phyloP scores from a whole-genome alignment of 805 yeast species.

The Candida orba region DNA sequence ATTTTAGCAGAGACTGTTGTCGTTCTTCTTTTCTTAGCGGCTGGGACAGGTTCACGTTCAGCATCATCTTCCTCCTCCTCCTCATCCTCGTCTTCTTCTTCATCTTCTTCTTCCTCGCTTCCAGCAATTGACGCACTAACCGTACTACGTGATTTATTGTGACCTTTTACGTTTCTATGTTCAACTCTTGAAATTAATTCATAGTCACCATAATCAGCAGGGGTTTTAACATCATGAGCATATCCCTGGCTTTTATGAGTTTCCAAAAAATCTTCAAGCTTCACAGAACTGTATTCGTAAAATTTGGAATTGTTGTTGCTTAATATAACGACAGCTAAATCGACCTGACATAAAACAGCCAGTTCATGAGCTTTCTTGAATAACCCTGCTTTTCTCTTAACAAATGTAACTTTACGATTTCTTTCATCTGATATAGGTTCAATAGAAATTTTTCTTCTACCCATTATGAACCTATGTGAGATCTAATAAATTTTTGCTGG shows the following conservation, averaged over 20 bases:
- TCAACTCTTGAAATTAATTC: conserved; percentile 28
- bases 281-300: conserved; percentile 76
- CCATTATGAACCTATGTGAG: conserved; percentile 49
- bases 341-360: conserved; percentile 87
- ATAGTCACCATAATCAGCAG: conserved; percentile 61
- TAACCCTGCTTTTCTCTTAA: conserved; percentile 89
- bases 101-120: conserved; percentile 13
- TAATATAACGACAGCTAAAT: conserved; percentile 80
- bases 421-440: conserved; percentile 88
- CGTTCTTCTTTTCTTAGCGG: conserved; percentile 4
- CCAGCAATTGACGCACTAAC: neutral
- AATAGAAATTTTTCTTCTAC: conserved; percentile 92
- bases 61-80: conserved; percentile 9
- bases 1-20: neutral
- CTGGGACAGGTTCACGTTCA: conserved; percentile 4
- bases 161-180: conserved; percentile 1
- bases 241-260: conserved; percentile 28
- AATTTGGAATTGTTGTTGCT: conserved; percentile 72
- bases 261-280: conserved; percentile 43
- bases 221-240: conserved; percentile 54
- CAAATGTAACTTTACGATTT: conserved; percentile 79
- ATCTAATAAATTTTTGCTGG: neutral
- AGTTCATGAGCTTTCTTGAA: conserved; percentile 60
- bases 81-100: conserved; percentile 7
- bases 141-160: conserved; percentile 11